A percentile compares a stretch with the other conserved stretches of the same genome.
Conservation (phyloP, 306 rosid species). For the Styphnolobium japonicum region DNA sequence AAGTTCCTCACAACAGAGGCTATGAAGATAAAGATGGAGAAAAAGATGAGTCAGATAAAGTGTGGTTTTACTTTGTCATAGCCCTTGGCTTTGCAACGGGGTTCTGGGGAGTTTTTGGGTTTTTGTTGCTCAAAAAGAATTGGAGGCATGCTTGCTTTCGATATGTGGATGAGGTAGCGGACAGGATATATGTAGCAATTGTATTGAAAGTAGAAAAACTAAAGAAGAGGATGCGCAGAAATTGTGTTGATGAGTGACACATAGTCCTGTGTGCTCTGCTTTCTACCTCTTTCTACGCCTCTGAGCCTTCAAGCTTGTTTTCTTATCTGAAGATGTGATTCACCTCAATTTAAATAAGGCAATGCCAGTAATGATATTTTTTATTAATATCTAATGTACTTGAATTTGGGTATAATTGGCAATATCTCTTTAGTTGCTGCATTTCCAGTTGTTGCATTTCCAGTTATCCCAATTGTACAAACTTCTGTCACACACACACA, state of each 20-base stretch:
- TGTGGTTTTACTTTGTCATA: conserved; percentile 6
- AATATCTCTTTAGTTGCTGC: background rate
- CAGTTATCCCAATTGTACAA: too few species aligned
- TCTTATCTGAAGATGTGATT: too few species aligned
- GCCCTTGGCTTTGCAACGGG: background rate
- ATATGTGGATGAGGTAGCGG: background rate
- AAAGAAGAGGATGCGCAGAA: background rate
- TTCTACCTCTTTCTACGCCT: too few species aligned
- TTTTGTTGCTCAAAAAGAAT: background rate
- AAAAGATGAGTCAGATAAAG: background rate
- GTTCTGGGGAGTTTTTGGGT: background rate
- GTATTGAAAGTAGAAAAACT: background rate
- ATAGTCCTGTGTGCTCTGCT: too few species aligned
- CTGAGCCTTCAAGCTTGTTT: too few species aligned
- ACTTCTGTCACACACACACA: too few species aligned
- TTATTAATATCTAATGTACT: background rate
- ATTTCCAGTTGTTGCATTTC: too few species aligned
- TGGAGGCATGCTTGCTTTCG: background rate
- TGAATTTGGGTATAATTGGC: background rate
- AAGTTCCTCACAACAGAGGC: background rate
- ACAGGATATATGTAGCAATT: background rate
- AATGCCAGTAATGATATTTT: too few species aligned
- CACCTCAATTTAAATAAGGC: too few species aligned
- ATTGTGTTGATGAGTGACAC: background rate
- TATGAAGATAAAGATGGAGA: background rate